Evolutionary conservation across 257 asterid genomes (phyloP), one percentile per base, ranked within the genome.

Genomic region (Misopates orontium): DNA sequence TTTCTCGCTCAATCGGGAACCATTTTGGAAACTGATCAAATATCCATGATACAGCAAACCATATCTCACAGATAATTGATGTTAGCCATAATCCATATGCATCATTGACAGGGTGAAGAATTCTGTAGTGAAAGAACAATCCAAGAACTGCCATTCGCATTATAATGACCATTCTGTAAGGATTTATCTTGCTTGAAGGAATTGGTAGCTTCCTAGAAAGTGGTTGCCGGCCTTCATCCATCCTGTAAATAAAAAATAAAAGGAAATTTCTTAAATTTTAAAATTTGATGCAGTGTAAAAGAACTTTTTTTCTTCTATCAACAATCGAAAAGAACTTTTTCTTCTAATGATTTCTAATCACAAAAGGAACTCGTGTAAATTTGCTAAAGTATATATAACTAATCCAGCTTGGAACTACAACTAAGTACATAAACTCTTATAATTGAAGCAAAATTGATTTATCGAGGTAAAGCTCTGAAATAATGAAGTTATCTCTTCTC

Each of bases 191-290:
- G 91, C 98, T 92, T 5, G 97, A 89, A 68, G 95, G 78, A 72
- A 92, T 80, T 12, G 96, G 96, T 53, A 75, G 53, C 83, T 92
- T 92, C 73, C 98, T 81, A 1, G 98, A 89, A 59, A 92, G 96
- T 9, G 98, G 98, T 47, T 89, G 98, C 72, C 98, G 79, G 60
- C 97, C 98, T 84, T 89, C 97, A 57, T 92, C 98, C 95, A 80
- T 89, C 95, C 98, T 92, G 77, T 56, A 67, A 3, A 28, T 28
- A 28, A 28, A n/a, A 28, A 28, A 28, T 28, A 28, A 74, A 66
- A 9, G 3, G 50, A 3, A 56, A 50, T 18, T 21, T 24, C 9
- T 19, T 22, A 54, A 20, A 52, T 9, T 17, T 19, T 19, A 52
- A 1, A 32, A 32, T 28, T 22, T 7, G 7, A 7, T 28, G 36